Evolutionary conservation across 768 basidiomycete genomes (phyloP).

Genomic region (Boletus tylopilopsis): DNA sequence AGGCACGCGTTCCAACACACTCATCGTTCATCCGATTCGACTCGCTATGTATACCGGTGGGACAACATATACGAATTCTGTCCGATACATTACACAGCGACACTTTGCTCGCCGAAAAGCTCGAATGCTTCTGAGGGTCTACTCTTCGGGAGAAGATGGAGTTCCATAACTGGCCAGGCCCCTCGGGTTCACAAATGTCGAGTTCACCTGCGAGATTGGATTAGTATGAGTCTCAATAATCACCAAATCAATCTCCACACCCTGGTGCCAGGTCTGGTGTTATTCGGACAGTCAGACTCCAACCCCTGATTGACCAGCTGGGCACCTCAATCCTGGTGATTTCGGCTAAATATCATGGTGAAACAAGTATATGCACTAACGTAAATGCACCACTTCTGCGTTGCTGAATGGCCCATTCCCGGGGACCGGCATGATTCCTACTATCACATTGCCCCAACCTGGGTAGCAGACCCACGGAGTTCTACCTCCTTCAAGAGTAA

Average conservation of each 20-base stretch:
- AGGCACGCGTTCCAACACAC: too few relatives aligned
- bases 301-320: background rate
- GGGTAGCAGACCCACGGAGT: background rate
- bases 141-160: background rate
- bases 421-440: background rate
- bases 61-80: too few relatives aligned
- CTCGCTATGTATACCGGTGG: too few relatives aligned
- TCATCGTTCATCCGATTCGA: too few relatives aligned
- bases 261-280: background rate
- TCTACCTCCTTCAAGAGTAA: background rate
- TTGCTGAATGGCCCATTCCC: background rate
- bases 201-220: background rate
- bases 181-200: background rate
- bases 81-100: too few relatives aligned
- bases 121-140: too few relatives aligned
- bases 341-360: background rate
- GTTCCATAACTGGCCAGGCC: background rate
- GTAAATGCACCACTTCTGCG: background rate
- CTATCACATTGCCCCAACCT: background rate
- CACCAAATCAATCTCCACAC: background rate
- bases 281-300: background rate
- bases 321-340: background rate
- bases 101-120: too few relatives aligned
- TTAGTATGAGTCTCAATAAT: background rate
- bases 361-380: background rate